Evolutionary conservation across 192 early-diverging fungal species (phyloP).

Genomic region (Podila clonocystis): DNA sequence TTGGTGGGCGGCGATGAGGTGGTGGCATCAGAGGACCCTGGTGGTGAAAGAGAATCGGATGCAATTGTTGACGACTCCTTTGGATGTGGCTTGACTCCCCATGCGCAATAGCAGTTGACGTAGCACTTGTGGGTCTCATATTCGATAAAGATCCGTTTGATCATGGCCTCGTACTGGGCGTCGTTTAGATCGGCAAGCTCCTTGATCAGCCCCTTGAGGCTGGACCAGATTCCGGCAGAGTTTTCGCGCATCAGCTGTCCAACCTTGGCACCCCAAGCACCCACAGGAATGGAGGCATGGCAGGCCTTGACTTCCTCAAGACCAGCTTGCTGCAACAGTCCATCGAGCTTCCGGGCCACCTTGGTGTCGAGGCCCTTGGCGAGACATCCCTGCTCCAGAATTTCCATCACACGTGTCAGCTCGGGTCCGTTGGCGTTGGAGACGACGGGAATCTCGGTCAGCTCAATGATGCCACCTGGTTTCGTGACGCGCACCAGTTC

Average conservation of each 20-base stretch:
- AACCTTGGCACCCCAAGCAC: conserved; percentile 46
- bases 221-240: conserved; percentile 39
- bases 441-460: conserved; percentile 52
- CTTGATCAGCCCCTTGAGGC: conserved; percentile 38
- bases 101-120: conserved; percentile 47
- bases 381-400: conserved; percentile 29
- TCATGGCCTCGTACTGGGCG: conserved; percentile 38
- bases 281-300: conserved; percentile 35
- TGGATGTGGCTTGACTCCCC: conserved; percentile 45
- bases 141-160: conserved; percentile 39
- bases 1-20: background rate
- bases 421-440: conserved; percentile 45
- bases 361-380: conserved; percentile 33
- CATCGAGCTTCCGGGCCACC: conserved; percentile 35
- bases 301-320: conserved; percentile 22
- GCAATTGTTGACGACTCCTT: background rate
- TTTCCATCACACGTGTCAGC: conserved; percentile 26
- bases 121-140: conserved; percentile 43
- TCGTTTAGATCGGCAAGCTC: conserved; percentile 35
- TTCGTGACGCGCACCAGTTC: conserved; percentile 62
- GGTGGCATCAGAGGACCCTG: background rate
- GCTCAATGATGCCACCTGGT: conserved; percentile 62
- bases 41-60: background rate
- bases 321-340: conserved; percentile 22
- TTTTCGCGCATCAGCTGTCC: conserved; percentile 49